Evolutionary conservation across 345 rosid genomes (phyloP).

Genomic region (Camelina laxa): DNA sequence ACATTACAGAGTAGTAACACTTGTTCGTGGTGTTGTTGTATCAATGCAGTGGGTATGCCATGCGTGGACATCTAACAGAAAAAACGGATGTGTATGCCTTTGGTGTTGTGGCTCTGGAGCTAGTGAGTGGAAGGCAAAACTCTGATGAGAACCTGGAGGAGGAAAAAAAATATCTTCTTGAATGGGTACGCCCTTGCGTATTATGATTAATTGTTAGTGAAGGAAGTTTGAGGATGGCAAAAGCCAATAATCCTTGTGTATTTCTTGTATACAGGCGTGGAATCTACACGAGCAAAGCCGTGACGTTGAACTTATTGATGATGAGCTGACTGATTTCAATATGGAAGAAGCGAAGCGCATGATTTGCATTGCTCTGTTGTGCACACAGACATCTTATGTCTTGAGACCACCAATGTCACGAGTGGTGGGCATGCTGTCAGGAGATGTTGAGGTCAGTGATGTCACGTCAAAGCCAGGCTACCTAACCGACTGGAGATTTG

Average conservation of each 20-base stretch:
- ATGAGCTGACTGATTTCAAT: conserved; percentile 44
- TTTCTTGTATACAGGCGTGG: conserved; percentile 57
- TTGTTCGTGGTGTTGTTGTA: background rate
- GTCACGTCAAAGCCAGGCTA: conserved; percentile 55
- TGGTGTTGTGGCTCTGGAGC: too few relatives aligned
- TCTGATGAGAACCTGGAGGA: too few relatives aligned
- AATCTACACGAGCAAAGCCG: conserved; percentile 51
- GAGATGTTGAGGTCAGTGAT: conserved; percentile 64
- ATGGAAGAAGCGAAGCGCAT: conserved; percentile 55
- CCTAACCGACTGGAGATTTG: conserved; percentile 61
- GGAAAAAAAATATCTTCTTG: conserved; percentile 58
- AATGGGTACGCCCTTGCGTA: conserved; percentile 50
- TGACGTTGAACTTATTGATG: conserved; percentile 52
- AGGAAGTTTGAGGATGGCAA: background rate
- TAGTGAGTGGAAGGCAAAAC: too few relatives aligned
- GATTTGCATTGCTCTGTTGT: conserved; percentile 60
- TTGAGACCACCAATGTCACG: conserved; percentile 70
- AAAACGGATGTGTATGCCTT: too few relatives aligned
- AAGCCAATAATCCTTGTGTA: conserved; percentile 1
- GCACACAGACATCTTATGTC: conserved; percentile 64
- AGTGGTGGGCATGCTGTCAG: conserved; percentile 66
- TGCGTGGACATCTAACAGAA: too few relatives aligned
- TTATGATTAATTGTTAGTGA: background rate
- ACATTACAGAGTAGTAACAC: conserved; percentile 43
- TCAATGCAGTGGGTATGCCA: too few relatives aligned